Evolutionary conservation across 2,329 filamentous ascomycete genomes (phyloP).

Genomic region (Cercospora brassicicola): DNA sequence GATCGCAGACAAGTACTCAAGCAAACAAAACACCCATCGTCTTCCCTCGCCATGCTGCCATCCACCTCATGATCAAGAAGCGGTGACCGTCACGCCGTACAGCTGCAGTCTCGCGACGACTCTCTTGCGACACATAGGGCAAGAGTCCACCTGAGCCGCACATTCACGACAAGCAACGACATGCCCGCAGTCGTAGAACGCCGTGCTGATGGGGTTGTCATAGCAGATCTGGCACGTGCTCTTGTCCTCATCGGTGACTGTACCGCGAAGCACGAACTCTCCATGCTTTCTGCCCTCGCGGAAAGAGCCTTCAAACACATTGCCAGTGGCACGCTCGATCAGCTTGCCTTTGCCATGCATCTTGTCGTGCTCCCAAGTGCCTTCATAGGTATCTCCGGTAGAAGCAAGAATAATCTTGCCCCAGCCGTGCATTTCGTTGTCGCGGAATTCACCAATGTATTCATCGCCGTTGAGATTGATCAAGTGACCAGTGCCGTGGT

Average conservation of each 20-base stretch:
- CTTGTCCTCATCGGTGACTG: constrained; percentile 62
- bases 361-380: constrained; percentile 63
- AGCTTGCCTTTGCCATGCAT: constrained; percentile 61
- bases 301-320: constrained; percentile 63
- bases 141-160: constrained; percentile 58
- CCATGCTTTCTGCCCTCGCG: constrained; percentile 61
- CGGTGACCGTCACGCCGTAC: constrained; percentile 38
- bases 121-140: constrained; percentile 61
- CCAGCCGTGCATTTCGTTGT: constrained; percentile 55
- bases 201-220: constrained; percentile 58
- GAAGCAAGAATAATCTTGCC: constrained; percentile 58
- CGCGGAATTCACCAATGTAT: constrained; percentile 57
- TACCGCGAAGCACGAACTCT: constrained; percentile 62
- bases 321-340: constrained; percentile 57
- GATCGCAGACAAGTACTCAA: neutral
- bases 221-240: constrained; percentile 63
- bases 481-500: constrained; percentile 57
- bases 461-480: constrained; percentile 56
- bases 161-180: constrained; percentile 62
- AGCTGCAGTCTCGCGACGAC: constrained; percentile 61
- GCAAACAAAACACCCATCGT: neutral
- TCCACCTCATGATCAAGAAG: neutral
- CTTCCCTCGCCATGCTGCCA: neutral
- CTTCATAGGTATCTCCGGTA: constrained; percentile 63
- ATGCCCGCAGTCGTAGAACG: constrained; percentile 65